phyloP scores from a whole-genome alignment of 2,329 filamentous ascomycete species.

The Ascocoryne sarcoides region DNA sequence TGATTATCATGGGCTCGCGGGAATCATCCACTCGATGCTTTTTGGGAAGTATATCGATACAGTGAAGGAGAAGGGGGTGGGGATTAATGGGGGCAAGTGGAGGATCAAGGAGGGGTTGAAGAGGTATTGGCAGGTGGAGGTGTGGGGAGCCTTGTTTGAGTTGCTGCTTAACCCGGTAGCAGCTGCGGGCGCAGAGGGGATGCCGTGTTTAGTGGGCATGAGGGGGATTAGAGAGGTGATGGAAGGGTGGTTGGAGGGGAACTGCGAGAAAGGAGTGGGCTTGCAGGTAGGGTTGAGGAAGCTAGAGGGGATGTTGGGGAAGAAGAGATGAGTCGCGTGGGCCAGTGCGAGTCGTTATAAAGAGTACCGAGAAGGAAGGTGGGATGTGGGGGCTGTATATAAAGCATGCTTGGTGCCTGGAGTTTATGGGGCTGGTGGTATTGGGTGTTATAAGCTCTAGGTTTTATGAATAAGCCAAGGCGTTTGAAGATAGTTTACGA shows the following conservation, averaged over 20 bases:
- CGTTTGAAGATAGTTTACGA: too few relatives aligned
- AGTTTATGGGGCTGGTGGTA: too few relatives aligned
- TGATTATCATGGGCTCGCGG: conserved; percentile 89
- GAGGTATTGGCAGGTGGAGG: conserved; percentile 91
- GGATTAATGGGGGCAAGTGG: conserved; percentile 45
- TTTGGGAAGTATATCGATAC: conserved; percentile 96
- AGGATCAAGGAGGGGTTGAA: conserved; percentile 76
- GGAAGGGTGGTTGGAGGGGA: conserved; percentile 73
- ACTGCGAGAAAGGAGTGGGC: conserved; percentile 72
- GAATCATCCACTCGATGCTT: conserved; percentile 77
- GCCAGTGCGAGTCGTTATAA: too few relatives aligned
- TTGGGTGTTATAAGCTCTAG: too few relatives aligned
- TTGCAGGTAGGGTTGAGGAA: conserved; percentile 62
- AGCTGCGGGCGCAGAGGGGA: conserved; percentile 56
- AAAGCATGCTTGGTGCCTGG: too few relatives aligned
- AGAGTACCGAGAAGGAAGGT: too few relatives aligned
- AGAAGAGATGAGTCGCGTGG: conserved; percentile 12
- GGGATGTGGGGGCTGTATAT: too few relatives aligned
- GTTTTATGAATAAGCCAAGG: too few relatives aligned
- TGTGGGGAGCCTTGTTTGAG: conserved; percentile 80
- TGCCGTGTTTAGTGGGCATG: conserved; percentile 71
- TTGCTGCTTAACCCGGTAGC: conserved; percentile 73
- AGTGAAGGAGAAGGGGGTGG: conserved; percentile 22
- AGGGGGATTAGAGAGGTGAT: conserved; percentile 62
- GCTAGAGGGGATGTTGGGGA: conserved; percentile 36